A percentile compares a stretch with the other conserved stretches of the same genome.
These are phyloP conservation scores for Lipomyces sp. DNA, from an alignment of 805 yeast genomes.

Conservation along the genomic window DNA sequence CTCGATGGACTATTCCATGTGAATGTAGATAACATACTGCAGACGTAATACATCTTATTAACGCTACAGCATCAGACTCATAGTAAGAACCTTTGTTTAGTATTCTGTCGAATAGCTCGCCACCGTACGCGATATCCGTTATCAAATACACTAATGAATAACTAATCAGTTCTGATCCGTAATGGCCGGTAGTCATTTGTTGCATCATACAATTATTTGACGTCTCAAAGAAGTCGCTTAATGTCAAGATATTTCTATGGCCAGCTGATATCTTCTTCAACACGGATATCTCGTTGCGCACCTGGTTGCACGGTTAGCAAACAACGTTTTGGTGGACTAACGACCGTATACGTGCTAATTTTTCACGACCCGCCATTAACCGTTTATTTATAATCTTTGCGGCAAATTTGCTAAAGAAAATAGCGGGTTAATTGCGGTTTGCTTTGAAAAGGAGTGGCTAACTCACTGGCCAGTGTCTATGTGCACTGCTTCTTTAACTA, in stretches of 20 bases:
- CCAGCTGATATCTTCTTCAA: constrained; percentile 57
- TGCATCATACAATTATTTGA: constrained; percentile 52
- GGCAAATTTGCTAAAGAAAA: constrained; percentile 52
- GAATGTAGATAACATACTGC: constrained; percentile 64
- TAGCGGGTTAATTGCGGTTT: not conserved
- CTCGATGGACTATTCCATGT: constrained; percentile 66
- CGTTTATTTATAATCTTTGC: constrained; percentile 58
- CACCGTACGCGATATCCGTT: constrained; percentile 69
- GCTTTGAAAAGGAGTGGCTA: not conserved
- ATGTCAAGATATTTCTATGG: constrained; percentile 61
- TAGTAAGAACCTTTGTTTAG: constrained; percentile 53
- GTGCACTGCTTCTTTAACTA: constrained; percentile 51
- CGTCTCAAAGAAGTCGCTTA: constrained; percentile 75
- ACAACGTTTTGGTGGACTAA: not conserved
- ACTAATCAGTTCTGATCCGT: not conserved
- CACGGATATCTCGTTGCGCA: constrained; percentile 66
- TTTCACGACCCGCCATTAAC: constrained; percentile 59
- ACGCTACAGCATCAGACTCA: constrained; percentile 56
- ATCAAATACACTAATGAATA: constrained; percentile 50
- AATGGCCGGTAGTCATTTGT: not conserved
- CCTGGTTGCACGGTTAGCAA: constrained; percentile 39
- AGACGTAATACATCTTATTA: constrained; percentile 56
- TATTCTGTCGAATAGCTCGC: constrained; percentile 69
- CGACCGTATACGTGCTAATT: constrained; percentile 43
- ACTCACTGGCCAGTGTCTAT: constrained; percentile 47